These are phyloP conservation scores for Spencermartinsiella ligniputridi DNA, from an alignment of 1,139 yeast genomes.

Conservation along the genomic window DNA sequence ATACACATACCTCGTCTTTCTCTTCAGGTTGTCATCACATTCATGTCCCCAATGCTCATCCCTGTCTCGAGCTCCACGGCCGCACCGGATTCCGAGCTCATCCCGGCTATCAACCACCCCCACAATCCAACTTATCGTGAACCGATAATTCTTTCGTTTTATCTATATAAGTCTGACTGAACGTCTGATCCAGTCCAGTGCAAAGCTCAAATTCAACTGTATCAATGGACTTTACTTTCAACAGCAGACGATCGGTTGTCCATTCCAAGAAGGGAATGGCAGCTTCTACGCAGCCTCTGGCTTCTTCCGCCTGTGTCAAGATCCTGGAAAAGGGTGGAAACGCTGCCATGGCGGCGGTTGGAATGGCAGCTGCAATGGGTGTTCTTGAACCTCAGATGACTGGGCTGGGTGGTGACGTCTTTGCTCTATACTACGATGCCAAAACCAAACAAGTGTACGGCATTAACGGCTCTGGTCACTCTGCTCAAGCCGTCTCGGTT, in stretches of 20 bases:
- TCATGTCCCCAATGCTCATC: no score
- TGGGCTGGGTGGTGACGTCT: conserved; percentile 82
- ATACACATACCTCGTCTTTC: no score
- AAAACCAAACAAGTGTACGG: conserved; percentile 53
- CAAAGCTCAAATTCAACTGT: not conserved
- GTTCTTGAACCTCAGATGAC: conserved; percentile 74
- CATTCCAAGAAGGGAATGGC: conserved; percentile 74
- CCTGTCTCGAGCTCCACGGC: no score
- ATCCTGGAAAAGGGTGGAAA: conserved; percentile 71
- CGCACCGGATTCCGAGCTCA: no score
- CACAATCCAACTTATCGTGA: no score
- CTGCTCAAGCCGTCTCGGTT: conserved; percentile 50
- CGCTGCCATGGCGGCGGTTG: conserved; percentile 75
- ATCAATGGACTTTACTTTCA: conserved; percentile 7
- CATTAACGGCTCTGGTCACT: conserved; percentile 72
- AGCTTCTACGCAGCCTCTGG: conserved; percentile 71
- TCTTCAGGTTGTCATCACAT: no score
- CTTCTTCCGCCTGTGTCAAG: conserved; percentile 68
- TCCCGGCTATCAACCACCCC: no score
- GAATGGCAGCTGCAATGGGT: conserved; percentile 69
- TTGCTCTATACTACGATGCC: conserved; percentile 57
- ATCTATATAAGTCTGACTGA: no score
- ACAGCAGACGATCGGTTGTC: conserved; percentile 70
- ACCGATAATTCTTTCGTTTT: no score
- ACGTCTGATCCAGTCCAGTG: no score